phyloP scores from a whole-genome alignment of 495 filamentous ascomycete species.

The Aspergillus steynii region DNA sequence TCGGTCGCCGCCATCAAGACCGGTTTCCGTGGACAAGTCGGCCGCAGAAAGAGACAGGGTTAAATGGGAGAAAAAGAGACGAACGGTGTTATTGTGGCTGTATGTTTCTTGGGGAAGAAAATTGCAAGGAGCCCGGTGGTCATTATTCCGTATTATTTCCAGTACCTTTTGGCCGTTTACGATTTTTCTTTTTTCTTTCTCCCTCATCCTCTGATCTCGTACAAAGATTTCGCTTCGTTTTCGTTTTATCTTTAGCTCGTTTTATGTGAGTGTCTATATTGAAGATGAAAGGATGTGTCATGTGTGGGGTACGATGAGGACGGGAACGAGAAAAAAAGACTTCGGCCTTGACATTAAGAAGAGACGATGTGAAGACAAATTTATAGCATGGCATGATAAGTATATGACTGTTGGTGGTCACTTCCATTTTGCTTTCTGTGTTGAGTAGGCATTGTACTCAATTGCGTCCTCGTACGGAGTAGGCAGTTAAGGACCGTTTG shows the following conservation, averaged over 20 bases:
- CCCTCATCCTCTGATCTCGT: constrained; percentile 12
- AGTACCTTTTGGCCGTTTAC: constrained; percentile 21
- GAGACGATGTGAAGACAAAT: constrained; percentile 24
- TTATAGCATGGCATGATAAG: constrained; percentile 24
- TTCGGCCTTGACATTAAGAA: constrained; percentile 9
- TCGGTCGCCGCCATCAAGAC: constrained; percentile 98
- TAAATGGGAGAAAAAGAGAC: constrained; percentile 27
- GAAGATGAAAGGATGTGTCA: neutral
- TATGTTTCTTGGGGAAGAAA: constrained; percentile 1
- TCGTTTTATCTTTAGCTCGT: constrained; percentile 8
- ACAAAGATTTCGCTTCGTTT: constrained; percentile 16
- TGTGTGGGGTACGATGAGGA: neutral
- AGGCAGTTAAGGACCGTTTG: no score
- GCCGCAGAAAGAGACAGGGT: constrained; percentile 76
- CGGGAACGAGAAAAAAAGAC: constrained; percentile 7
- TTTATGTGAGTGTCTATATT: neutral
- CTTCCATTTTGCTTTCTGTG: neutral
- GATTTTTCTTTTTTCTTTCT: constrained; percentile 5
- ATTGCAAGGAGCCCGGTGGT: neutral
- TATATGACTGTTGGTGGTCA: constrained; percentile 16
- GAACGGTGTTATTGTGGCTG: constrained; percentile 14
- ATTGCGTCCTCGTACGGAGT: no score
- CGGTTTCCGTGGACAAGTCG: constrained; percentile 97
- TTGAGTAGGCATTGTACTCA: neutral
- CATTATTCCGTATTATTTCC: constrained; percentile 13